A percentile compares a stretch with the other conserved stretches of the same genome.
Conservation (phyloP, 2,329 filamentous ascomycete genomes). For the Verticillium albo-atrum region DNA sequence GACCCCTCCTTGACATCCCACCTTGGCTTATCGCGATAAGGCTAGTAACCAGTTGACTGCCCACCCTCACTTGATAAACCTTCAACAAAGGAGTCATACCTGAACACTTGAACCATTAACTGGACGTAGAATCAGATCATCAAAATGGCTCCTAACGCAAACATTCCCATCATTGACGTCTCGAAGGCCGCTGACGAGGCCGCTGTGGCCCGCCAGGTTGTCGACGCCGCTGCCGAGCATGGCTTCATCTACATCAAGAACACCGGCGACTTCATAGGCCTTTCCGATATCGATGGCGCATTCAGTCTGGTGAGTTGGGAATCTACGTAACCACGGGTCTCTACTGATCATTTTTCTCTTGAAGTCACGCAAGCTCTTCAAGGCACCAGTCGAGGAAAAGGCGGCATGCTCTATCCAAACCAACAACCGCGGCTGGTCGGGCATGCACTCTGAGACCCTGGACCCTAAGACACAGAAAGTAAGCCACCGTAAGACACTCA, state of each 20-base stretch:
- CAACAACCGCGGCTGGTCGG: conserved; percentile 84
- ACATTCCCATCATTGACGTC: conserved; percentile 82
- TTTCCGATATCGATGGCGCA: conserved; percentile 60
- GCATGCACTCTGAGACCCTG: conserved; percentile 82
- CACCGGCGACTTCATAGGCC: conserved; percentile 62
- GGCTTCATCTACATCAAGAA: conserved; percentile 90
- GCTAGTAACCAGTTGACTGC: background rate
- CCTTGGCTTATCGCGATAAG: background rate
- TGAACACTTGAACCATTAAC: background rate
- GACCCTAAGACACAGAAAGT: conserved; percentile 80
- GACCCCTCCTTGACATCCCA: background rate
- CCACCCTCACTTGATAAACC: background rate
- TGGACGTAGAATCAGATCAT: no score
- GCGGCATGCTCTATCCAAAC: conserved; percentile 67
- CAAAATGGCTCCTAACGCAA: conserved; percentile 20
- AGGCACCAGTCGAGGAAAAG: conserved; percentile 67
- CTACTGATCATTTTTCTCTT: background rate
- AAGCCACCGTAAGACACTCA: conserved; percentile 11
- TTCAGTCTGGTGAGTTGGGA: conserved; percentile 63
- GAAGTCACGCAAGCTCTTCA: conserved; percentile 71
- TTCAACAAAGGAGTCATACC: background rate
- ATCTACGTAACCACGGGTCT: background rate
- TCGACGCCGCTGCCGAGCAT: conserved; percentile 75
- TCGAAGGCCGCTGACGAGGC: conserved; percentile 50
- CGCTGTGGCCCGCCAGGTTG: conserved; percentile 62